Conservation (phyloP, 192 early-diverging fungal species). For the Glomus cerebriforme region DNA sequence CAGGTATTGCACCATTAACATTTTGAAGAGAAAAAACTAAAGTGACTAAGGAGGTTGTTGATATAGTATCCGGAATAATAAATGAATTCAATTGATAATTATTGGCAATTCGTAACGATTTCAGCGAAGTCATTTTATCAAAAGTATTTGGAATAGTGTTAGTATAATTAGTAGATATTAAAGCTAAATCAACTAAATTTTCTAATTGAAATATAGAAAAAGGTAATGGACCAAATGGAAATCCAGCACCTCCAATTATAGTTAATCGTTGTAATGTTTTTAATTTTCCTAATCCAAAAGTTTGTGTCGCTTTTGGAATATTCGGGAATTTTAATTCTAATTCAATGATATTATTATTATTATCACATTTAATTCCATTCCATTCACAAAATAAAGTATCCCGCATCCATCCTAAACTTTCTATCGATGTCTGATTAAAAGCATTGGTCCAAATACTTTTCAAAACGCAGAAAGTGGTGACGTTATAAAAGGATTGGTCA, state of each 20-base stretch:
- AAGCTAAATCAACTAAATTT: neutral
- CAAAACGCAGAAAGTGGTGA: conserved; percentile 9
- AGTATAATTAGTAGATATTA: neutral
- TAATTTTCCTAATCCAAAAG: neutral
- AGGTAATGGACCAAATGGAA: neutral
- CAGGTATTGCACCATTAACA: neutral
- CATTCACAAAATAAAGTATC: conserved; percentile 20
- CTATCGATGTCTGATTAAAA: neutral
- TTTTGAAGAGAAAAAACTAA: neutral
- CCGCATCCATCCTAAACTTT: neutral
- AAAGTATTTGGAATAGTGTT: conserved; percentile 15
- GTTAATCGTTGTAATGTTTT: neutral
- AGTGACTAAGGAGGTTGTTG: neutral
- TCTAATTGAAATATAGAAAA: neutral
- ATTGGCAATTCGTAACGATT: neutral
- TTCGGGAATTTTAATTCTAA: neutral
- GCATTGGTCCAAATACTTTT: conserved; percentile 1
- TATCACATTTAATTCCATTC: conserved; percentile 21
- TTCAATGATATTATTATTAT: neutral
- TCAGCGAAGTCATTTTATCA: conserved; percentile 8
- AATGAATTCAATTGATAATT: conserved; percentile 3
- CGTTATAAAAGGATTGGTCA: neutral
- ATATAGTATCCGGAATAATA: conserved; percentile 7
- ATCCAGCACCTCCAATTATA: neutral
- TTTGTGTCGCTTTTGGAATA: neutral